Conservation (phyloP, 306 rosid species). For the Sicyos edulis region DNA sequence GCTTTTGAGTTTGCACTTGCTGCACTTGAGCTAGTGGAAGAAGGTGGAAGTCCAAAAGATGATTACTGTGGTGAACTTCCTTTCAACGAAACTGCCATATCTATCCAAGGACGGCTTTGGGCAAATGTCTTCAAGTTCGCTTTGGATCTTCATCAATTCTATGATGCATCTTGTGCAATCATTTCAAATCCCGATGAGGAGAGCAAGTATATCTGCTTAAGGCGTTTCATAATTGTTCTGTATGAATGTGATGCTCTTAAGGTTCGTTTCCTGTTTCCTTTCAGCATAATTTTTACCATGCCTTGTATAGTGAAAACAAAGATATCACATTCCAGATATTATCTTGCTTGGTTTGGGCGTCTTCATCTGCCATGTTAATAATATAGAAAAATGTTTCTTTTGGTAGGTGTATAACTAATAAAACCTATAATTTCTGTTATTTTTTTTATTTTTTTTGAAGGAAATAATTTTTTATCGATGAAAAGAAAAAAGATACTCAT, state of each 20-base stretch:
- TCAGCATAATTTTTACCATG: slow-evolving; percentile 6
- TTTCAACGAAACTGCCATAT: slow-evolving; percentile 49
- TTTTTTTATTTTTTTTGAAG: neutral
- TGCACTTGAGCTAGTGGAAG: slow-evolving; percentile 95
- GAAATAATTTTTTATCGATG: neutral
- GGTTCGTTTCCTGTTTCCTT: slow-evolving; percentile 39
- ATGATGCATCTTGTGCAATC: slow-evolving; percentile 92
- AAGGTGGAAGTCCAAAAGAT: slow-evolving; percentile 41
- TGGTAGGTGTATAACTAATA: neutral
- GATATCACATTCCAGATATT: neutral
- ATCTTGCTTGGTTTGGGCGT: neutral
- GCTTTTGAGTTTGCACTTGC: slow-evolving; percentile 96
- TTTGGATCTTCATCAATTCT: slow-evolving; percentile 63
- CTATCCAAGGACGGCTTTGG: slow-evolving; percentile 85
- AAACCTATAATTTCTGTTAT: neutral
- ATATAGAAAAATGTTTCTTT: neutral
- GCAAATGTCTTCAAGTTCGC: slow-evolving; percentile 87
- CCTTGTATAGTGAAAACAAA: neutral
- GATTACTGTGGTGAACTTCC: slow-evolving; percentile 30
- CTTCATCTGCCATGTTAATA: neutral
- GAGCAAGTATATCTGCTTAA: slow-evolving; percentile 81
- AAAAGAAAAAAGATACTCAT: neutral
- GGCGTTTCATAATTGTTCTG: slow-evolving; percentile 85
- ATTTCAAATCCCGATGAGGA: slow-evolving; percentile 94
- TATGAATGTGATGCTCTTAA: slow-evolving; percentile 72